A percentile compares a stretch with the other conserved stretches of the same genome.
Evolutionary conservation across 192 early-diverging fungal species (phyloP).

Genomic region (Coemansia sp.): DNA sequence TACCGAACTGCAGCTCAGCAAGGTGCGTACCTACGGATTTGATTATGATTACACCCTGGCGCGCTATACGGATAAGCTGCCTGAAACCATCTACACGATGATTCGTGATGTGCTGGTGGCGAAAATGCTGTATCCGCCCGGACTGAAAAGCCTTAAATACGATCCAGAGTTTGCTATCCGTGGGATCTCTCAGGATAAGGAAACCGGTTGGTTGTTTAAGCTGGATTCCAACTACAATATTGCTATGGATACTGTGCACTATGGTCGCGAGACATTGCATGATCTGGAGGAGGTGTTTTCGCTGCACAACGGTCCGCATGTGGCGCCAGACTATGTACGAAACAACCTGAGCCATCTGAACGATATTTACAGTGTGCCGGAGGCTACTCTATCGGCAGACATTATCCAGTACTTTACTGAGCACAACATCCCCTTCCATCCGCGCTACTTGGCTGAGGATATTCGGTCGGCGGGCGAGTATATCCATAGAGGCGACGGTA

Average conservation of each 20-base stretch:
- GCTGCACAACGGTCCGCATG: conserved; percentile 56
- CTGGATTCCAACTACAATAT: conserved; percentile 61
- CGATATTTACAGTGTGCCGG: conserved; percentile 58
- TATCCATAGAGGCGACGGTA: conserved; percentile 51
- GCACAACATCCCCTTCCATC: conserved; percentile 55
- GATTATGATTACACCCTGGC: conserved; percentile 68
- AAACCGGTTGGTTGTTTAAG: conserved; percentile 65
- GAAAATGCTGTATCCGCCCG: conserved; percentile 53
- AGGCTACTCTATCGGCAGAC: conserved; percentile 57
- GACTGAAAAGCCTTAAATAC: conserved; percentile 41
- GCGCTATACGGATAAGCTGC: conserved; percentile 55
- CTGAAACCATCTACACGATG: conserved; percentile 57
- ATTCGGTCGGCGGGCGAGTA: conserved; percentile 51
- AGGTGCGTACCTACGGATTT: conserved; percentile 57
- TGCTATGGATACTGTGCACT: conserved; percentile 54
- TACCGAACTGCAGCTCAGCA: conserved; percentile 54
- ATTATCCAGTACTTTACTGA: conserved; percentile 61
- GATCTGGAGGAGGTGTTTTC: conserved; percentile 54
- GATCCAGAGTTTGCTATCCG: conserved; percentile 59
- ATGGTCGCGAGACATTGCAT: conserved; percentile 54
- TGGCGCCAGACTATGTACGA: conserved; percentile 55
- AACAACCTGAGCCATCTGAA: conserved; percentile 59
- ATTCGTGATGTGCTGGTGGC: conserved; percentile 55
- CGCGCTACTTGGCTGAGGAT: conserved; percentile 61
- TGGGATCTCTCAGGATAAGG: conserved; percentile 55